Base-by-base conservation (phyloP, 2,329 filamentous ascomycete species). In the Ceratocystis albifundus region DNA sequence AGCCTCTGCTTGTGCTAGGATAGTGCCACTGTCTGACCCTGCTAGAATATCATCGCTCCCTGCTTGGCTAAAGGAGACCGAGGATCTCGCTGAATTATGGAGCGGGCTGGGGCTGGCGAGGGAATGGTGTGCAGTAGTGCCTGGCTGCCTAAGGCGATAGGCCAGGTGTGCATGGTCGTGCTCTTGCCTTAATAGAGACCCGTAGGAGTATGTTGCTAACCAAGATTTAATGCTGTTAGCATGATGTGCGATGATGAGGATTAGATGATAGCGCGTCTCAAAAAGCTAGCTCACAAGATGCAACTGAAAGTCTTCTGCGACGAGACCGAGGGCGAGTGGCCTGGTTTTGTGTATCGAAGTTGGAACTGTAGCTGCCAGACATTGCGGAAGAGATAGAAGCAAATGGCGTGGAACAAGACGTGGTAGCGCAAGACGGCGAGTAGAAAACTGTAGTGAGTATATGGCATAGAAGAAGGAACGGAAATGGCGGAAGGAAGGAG, bases 41-140 rank as follows among this genome's bases (percentile, higher is more conserved):
- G 55, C 55, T 30, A 59, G 28, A n/a, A 59, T 15, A 8, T 59
- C 55, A 25, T 59, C 55, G 32, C 55, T 59, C 15, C 55, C 55
- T 32, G 20, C 7, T 3, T 59, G 25, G 7, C 55, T 59, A 1
- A 30, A n/a, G 12, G 55, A 32, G 17, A 30, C 30, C n/a, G 28
- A 59, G 3, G 30, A 32, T 30, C 28, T 32, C 1, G 25, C 17
- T 28, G n/a, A 17, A 6, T 28, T 32, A 8, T 10, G 28, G 36
- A 41, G 36, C 12, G 36, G 36, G 25, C 55, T 22, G 8, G 55
- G 15, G n/a, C 55, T 59, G 55, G 28, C 28, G n/a, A n/a, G 55
- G n/a, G 20, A 12, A 4, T 8, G 15, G 28, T n/a, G 55, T 41
- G 10, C 36, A 32, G 30, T 4, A 59, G 28, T 8, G 2, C 55